Conservation (phyloP, 192 early-diverging fungal genomes). For the Backusella parvicylindrica region DNA sequence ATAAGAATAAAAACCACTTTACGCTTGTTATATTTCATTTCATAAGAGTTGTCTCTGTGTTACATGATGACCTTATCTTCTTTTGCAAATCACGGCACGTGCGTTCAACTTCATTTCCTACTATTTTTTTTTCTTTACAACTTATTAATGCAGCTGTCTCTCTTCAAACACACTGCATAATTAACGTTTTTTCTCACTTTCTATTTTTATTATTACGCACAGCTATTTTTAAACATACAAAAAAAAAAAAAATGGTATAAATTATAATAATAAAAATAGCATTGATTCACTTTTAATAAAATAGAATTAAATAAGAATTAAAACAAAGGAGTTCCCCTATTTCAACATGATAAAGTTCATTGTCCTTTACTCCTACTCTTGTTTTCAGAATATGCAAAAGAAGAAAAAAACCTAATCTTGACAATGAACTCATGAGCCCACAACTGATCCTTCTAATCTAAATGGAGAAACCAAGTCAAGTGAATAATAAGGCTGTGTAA, state of each 20-base stretch:
- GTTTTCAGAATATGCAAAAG: no score
- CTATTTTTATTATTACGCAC: neutral
- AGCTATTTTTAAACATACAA: neutral
- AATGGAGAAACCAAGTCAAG: neutral
- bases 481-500: neutral
- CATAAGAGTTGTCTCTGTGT: neutral
- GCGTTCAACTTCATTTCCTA: neutral
- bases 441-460: neutral
- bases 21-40: neutral
- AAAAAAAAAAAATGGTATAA: neutral
- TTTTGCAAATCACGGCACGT: conserved; percentile 4
- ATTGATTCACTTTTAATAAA: neutral
- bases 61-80: conserved; percentile 9
- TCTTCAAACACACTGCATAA: neutral
- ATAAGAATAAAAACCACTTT: neutral
- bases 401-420: neutral
- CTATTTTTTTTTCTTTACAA: neutral
- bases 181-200: neutral
- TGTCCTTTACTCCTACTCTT: neutral
- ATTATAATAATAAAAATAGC: neutral
- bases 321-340: neutral
- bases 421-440: neutral
- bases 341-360: neutral
- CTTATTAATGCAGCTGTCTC: neutral
- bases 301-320: neutral